Evolutionary conservation across 202 grass and related monocot genomes (phyloP), one percentile per base, ranked within the genome.

Genomic region (Dendrocalamus latiflorus): DNA sequence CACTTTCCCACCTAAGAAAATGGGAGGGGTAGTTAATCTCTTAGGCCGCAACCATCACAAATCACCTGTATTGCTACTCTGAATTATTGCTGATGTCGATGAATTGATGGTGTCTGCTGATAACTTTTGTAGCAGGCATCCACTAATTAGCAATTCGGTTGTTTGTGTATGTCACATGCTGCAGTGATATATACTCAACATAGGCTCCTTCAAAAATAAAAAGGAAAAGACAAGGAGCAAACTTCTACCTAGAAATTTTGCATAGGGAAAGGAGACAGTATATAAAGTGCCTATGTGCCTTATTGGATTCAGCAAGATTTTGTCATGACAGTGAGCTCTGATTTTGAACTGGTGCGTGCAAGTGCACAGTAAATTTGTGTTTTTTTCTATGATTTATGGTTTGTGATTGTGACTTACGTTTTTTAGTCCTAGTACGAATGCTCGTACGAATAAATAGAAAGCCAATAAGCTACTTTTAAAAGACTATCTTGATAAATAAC

Each of bases 231-330:
- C 8, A 7, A 68, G 13, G 10, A 39, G 3, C 9, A 38, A 22
- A 42, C 65, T 3, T 14, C 5, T 11, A 6, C 20, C 20, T 42
- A 14, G 38, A n/a, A 68, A 68, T 24, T 68, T 24, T 49, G 22
- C 43, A 9, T 10, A 11, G 22, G 26, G 49, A 48, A 65, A 59
- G 18, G 5, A 20, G 30, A 77, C 54, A 34, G 25, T 61, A 20
- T 0, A 47, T 18, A 64, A 18, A 10, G 42, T 15, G 20, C 18
- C 24, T 14, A 47, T 34, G 8, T 43, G 36, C 18, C 54, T 73
- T 12, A 13, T 73, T 60, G 80, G 80, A 53, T 83, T 83, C 69
- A 83, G 57, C 30, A 82, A 62, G 30, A 64, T 73, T 82, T 72
- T 82, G 68, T 74, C 68, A n/a, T 53, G 80, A 67, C 39, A 21